These are phyloP conservation scores for Lodderomyces parapsilosis DNA, from an alignment of 1,139 yeast species.

Conservation along the genomic window DNA sequence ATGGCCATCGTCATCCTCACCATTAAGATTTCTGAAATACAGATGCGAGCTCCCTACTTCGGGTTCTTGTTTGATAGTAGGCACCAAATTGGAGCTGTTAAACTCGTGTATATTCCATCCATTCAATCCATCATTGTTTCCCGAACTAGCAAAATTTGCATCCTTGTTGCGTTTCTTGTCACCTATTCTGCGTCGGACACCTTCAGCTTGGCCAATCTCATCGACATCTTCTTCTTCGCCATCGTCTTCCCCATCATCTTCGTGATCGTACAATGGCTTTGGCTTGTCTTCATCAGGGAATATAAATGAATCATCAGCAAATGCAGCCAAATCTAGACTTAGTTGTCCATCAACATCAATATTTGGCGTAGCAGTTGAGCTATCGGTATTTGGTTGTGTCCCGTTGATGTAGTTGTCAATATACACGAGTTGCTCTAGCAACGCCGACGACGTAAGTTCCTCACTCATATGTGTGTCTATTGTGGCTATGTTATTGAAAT, in stretches of 20 bases:
- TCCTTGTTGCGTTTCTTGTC: not conserved
- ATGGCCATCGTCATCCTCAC: constrained; percentile 5
- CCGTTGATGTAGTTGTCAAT: constrained; percentile 68
- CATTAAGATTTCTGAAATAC: not conserved
- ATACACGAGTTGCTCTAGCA: constrained; percentile 72
- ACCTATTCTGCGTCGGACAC: too few species aligned
- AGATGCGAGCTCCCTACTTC: not conserved
- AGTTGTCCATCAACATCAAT: constrained; percentile 63
- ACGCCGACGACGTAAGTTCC: constrained; percentile 62
- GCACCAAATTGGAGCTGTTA: not conserved
- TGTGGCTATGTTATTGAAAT: not conserved
- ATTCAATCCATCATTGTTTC: not conserved
- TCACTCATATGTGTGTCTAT: constrained; percentile 9
- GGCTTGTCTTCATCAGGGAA: constrained; percentile 80
- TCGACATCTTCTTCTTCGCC: not conserved
- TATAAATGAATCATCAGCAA: constrained; percentile 74
- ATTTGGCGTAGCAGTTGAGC: constrained; percentile 29
- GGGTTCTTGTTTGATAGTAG: constrained; percentile 4
- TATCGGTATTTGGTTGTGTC: constrained; percentile 12
- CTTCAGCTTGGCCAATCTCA: too few species aligned
- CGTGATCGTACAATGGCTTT: constrained; percentile 21
- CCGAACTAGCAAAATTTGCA: constrained; percentile 1
- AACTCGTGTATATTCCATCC: constrained; percentile 7
- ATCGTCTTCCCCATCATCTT: constrained; percentile 9
- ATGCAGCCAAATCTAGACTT: constrained; percentile 72